These are phyloP conservation scores for Truncatella angustata DNA, from an alignment of 2,329 filamentous ascomycete species.

Conservation along the genomic window DNA sequence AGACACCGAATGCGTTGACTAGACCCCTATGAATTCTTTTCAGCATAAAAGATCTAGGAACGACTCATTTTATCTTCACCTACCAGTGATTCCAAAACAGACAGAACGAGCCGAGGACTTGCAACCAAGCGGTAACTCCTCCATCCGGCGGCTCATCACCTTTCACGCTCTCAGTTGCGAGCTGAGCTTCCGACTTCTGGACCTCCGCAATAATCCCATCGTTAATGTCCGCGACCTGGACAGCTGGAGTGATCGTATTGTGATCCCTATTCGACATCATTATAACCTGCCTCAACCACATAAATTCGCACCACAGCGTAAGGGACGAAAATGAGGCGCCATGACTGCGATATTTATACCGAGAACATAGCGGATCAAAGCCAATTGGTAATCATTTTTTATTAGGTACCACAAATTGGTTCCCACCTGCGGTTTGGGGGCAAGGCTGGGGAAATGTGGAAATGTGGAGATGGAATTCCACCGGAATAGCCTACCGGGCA, in stretches of 20 bases:
- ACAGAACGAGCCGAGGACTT: conserved; percentile 32
- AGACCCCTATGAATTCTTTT: conserved; percentile 22
- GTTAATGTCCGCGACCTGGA: neutral
- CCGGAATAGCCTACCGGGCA: neutral
- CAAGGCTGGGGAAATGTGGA: neutral
- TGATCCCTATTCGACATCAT: neutral
- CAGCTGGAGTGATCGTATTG: neutral
- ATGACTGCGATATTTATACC: neutral
- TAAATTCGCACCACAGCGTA: neutral
- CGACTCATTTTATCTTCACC: neutral
- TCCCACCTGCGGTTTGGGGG: conserved; percentile 6
- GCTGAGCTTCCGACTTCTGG: neutral
- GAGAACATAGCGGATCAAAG: neutral
- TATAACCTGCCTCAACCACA: no score
- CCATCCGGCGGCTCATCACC: conserved; percentile 25
- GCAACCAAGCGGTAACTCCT: conserved; percentile 38
- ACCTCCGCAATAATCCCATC: conserved; percentile 1
- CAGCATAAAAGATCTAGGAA: conserved; percentile 13
- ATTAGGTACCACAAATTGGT: neutral
- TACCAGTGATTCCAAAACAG: conserved; percentile 8
- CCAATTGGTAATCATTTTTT: neutral
- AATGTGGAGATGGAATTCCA: neutral
- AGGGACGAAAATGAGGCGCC: neutral
- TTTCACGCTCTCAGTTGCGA: neutral
- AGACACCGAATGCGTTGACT: conserved; percentile 5